Evolutionary conservation across 2,329 filamentous ascomycete species (phyloP), one percentile per base, ranked within the genome.

Genomic region (Coleophoma crateriformis): DNA sequence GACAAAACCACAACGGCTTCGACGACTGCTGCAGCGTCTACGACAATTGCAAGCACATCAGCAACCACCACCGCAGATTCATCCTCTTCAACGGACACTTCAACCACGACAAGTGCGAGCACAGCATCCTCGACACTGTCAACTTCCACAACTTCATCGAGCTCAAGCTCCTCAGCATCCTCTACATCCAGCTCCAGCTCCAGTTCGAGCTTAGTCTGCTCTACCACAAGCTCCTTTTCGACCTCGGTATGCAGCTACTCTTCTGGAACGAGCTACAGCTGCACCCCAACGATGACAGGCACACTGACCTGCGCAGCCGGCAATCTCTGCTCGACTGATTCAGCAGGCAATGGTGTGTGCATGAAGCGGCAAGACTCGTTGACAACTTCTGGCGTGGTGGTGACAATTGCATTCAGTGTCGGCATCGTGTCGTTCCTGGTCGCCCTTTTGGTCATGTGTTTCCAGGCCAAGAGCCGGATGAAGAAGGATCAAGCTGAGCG

Each of bases 341-440:
- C 44, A 3, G 40, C 45, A 6, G 50, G 54, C 27, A 41, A 43
- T 4, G 42, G 47, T 10, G 22, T 46, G 14, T 62, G 60, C 51
- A 60, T 60, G 55, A 48, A 46, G n/a, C 54, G 50, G 20, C 37
- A 59, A 8, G 44, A 60, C 43, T 32, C 15, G 8, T 52, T 61
- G 41, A 53, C 53, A 11, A 58, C 55, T 1, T 57, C 55, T 10
- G 59, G 59, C 15, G 22, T 61, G 5, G 46, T 58, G 15, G 58
- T 59, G 15, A 51, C 58, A 13, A 54, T 62, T 27, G 47, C 47
- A 14, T 57, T 62, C 43, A 50, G 35, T 13, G 35, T 55, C 19
- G 54, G 51, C 4, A 48, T 61, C 17, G 48, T 38, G 0, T 52
- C 50, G 4, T 48, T 53, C 10, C 47, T 57, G 7, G 45, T 54